These are phyloP conservation scores for Schrenkiella parvula DNA, from an alignment of 345 rosid genomes.

Conservation along the genomic window DNA sequence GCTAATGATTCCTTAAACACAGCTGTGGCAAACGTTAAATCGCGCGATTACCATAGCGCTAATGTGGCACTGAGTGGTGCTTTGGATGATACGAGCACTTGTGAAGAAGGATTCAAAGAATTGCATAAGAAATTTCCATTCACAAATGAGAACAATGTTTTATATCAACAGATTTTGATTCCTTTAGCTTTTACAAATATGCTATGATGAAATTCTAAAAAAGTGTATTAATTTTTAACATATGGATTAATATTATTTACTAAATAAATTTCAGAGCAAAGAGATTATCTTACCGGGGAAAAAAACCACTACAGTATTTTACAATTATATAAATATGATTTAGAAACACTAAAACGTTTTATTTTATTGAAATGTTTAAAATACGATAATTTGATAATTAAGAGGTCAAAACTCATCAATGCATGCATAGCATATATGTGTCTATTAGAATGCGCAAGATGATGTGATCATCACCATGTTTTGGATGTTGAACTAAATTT, in stretches of 20 bases:
- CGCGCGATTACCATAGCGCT: neutral
- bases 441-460: no score
- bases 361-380: neutral
- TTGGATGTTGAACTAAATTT: no score
- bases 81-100: neutral
- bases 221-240: neutral
- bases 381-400: no score
- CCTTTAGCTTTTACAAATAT: conserved; percentile 33
- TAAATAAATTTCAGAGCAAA: neutral
- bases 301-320: neutral
- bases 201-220: neutral
- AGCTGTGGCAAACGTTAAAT: neutral
- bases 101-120: no score
- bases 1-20: conserved; percentile 7
- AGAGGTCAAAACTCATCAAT: neutral
- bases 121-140: no score
- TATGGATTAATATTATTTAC: neutral
- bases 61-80: neutral
- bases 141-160: no score
- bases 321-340: neutral
- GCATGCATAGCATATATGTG: no score
- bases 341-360: no score
- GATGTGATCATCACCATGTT: no score
- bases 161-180: no score
- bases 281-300: neutral